These are phyloP conservation scores for Ogataea trehaloabstinens DNA, from an alignment of 805 yeast species.

Conservation along the genomic window DNA sequence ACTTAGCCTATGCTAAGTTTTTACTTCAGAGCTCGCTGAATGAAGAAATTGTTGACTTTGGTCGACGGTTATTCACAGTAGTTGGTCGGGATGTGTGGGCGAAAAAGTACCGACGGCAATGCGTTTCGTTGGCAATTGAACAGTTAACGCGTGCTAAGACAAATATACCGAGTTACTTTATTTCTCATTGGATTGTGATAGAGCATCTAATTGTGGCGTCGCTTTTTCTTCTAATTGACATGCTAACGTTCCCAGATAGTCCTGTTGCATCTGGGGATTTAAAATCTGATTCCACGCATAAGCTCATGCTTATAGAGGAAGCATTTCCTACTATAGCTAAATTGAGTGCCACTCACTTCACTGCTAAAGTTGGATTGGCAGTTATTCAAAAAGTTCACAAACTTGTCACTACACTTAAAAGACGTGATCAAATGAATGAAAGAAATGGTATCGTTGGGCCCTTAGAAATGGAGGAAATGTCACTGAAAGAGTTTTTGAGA, in stretches of 20 bases:
- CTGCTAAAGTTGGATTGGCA: slow-evolving; percentile 10
- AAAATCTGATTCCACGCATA: neutral
- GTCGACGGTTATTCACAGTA: no score
- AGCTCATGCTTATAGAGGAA: slow-evolving; percentile 1
- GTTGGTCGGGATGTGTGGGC: no score
- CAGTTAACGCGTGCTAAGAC: no score
- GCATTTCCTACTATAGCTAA: slow-evolving; percentile 1
- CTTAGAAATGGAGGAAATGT: no score
- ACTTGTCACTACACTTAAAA: slow-evolving; percentile 5
- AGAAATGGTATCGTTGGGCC: no score
- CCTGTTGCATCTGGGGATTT: neutral
- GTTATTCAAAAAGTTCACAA: slow-evolving; percentile 5
- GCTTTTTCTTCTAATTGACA: slow-evolving; percentile 7
- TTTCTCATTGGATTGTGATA: slow-evolving; percentile 7
- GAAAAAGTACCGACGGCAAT: no score
- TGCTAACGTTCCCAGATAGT: slow-evolving; percentile 5
- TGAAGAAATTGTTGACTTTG: no score
- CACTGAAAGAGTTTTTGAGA: no score
- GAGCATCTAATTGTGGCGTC: slow-evolving; percentile 5
- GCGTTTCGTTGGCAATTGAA: no score
- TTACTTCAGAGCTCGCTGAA: no score
- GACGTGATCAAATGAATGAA: no score
- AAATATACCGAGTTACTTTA: slow-evolving; percentile 2
- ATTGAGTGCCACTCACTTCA: slow-evolving; percentile 4
- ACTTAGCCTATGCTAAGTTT: no score